Conservation (phyloP, 768 basidiomycete species). For the Cyathus striatus region DNA sequence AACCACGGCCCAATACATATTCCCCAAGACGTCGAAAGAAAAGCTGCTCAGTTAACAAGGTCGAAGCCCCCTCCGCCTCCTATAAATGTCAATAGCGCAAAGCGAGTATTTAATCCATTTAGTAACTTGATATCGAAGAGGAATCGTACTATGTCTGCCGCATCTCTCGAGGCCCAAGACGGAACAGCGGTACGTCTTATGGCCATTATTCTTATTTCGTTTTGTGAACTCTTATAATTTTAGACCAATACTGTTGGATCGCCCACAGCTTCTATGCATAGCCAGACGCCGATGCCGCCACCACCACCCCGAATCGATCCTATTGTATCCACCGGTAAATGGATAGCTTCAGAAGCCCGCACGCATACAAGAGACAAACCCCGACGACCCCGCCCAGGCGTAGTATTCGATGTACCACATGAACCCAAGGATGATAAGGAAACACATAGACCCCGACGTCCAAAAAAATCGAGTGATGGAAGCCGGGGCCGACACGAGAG, state of each 20-base stretch:
- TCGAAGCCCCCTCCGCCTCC: conserved; percentile 23
- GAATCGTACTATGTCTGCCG: conserved; percentile 64
- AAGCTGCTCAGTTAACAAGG: conserved; percentile 18
- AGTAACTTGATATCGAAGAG: conserved; percentile 53
- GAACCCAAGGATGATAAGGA: conserved; percentile 41
- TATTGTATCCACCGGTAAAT: conserved; percentile 56
- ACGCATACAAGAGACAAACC: conserved; percentile 30
- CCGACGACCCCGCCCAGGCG: conserved; percentile 52
- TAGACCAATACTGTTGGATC: conserved; percentile 74
- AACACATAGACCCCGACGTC: conserved; percentile 12
- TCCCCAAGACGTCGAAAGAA: neutral
- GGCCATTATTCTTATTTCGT: neutral
- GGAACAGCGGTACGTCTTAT: conserved; percentile 68
- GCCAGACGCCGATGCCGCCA: conserved; percentile 44
- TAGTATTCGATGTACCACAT: conserved; percentile 60
- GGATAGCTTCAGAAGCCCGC: conserved; percentile 54
- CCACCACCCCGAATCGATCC: conserved; percentile 67
- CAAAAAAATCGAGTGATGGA: conserved; percentile 4
- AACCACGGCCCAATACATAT: no score
- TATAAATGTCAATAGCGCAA: conserved; percentile 35
- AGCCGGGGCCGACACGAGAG: neutral
- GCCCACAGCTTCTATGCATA: conserved; percentile 65
- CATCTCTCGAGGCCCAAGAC: conserved; percentile 74
- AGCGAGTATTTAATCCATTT: conserved; percentile 55
- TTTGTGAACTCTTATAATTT: conserved; percentile 7